Evolutionary conservation across 2,329 filamentous ascomycete species (phyloP), one percentile per base, ranked within the genome.

Genomic region (Aureobasidium subglaciale): DNA sequence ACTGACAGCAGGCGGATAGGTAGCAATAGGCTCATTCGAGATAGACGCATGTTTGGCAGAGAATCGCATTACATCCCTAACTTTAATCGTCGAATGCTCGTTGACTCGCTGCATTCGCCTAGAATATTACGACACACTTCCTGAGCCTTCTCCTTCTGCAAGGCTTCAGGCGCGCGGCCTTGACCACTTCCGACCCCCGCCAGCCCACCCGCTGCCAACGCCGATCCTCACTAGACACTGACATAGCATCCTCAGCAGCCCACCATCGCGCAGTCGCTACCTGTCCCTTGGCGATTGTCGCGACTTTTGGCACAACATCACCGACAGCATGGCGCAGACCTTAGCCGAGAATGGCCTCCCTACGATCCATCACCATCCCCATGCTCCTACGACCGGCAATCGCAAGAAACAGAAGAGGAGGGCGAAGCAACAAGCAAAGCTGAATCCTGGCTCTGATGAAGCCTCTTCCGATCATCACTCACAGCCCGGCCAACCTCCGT

Each of bases 361-460:
- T n/a, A 59, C 60, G 20, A 60, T 59, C 58, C 55, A 61, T 56
- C n/a, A 46, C 10, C 24, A n/a, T 7, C 27, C 30, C 11, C 24
- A 29, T 16, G 64, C 60, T 57, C 64, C 76, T 41, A 76, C 75
- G 41, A 67, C 77, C 8, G 86, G 91, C 50, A 96, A 96, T 73
- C 84, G 88, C 68, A 96, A 96, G 78, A 97, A 96, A 77, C 88
- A 93, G 71, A 96, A 96, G 78, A 84, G 91, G 63, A 83, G 91
- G 62, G 86, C 88, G 67, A 96, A 96, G 70, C 78, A 82, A 72
- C 87, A 87, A 30, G 87, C 88, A 29, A 86, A 85, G 56, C 42
- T 60, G 55, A 24, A 58, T 38, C 52, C 40, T 59, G 15, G 25
- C 58, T n/a, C 52, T 16, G 49, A 59, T 15, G 43, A 58, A 29